Evolutionary conservation across 1,284 basidiomycete species (phyloP).

Genomic region (Naganishia liquefaciens): DNA sequence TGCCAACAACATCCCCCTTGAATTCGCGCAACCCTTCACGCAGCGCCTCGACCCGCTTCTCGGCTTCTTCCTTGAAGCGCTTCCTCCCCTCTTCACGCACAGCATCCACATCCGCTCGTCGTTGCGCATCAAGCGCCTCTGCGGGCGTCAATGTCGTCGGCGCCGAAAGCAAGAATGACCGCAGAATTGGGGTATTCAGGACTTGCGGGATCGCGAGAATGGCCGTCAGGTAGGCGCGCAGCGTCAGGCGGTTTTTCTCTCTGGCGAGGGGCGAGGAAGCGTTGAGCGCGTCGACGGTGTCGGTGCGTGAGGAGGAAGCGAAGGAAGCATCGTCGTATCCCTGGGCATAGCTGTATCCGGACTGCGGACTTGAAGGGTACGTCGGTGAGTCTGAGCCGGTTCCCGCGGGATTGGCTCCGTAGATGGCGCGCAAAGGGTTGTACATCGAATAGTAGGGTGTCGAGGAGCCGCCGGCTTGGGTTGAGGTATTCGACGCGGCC

Average conservation of each 20-base stretch:
- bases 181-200: constrained; percentile 79
- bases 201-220: constrained; percentile 74
- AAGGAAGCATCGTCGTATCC: constrained; percentile 10
- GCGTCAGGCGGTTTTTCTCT: constrained; percentile 93
- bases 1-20: constrained; percentile 85
- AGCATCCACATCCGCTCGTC: constrained; percentile 86
- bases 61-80: constrained; percentile 83
- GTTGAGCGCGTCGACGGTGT: constrained; percentile 38
- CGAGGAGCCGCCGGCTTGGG: constrained; percentile 20
- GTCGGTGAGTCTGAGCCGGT: constrained; percentile 42
- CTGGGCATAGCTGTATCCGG: constrained; percentile 17
- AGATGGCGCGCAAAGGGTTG: constrained; percentile 52
- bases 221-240: constrained; percentile 84
- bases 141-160: constrained; percentile 69
- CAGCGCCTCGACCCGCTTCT: constrained; percentile 81
- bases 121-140: constrained; percentile 77
- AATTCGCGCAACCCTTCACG: constrained; percentile 80
- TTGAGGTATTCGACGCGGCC: constrained; percentile 42
- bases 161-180: constrained; percentile 78
- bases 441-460: constrained; percentile 44
- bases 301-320: constrained; percentile 34
- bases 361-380: constrained; percentile 37
- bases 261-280: constrained; percentile 64
- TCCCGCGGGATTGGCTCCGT: constrained; percentile 42
- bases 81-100: constrained; percentile 83